phyloP scores from a whole-genome alignment of 2,329 filamentous ascomycete species.

The Cladobotryum protrusum region DNA sequence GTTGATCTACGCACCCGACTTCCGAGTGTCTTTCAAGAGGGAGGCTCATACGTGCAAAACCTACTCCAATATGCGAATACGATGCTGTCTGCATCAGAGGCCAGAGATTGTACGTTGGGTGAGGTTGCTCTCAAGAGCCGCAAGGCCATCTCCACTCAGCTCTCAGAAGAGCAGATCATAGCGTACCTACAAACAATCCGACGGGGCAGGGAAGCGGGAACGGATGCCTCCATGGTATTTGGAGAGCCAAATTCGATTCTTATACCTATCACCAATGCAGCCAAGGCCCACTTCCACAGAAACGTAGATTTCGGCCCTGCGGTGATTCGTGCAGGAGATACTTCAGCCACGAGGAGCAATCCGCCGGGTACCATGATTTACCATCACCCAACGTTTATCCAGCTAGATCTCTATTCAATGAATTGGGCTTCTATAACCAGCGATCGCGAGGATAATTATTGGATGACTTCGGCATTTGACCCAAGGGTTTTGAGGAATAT shows the following conservation, averaged over 20 bases:
- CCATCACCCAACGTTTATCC: too few relatives aligned
- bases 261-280: slow-evolving; percentile 1
- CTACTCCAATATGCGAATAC: slow-evolving; percentile 16
- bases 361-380: slow-evolving; percentile 2
- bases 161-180: slow-evolving; percentile 27
- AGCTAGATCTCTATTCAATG: background rate
- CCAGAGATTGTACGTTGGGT: slow-evolving; percentile 19
- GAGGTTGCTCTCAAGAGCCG: slow-evolving; percentile 25
- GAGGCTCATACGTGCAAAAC: slow-evolving; percentile 23
- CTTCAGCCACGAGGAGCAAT: background rate
- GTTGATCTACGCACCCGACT: slow-evolving; percentile 23
- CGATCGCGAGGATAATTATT: slow-evolving; percentile 7
- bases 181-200: slow-evolving; percentile 12
- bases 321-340: background rate
- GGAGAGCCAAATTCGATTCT: background rate
- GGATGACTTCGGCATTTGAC: slow-evolving; percentile 6
- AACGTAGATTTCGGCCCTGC: slow-evolving; percentile 4
- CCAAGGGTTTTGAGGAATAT: slow-evolving; percentile 5
- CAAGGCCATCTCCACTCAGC: slow-evolving; percentile 27
- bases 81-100: slow-evolving; percentile 18
- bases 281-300: background rate
- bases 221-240: background rate
- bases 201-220: slow-evolving; percentile 17
- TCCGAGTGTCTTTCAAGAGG: background rate
- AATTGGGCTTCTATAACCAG: slow-evolving; percentile 7